Conservation (phyloP, 1,139 yeast genomes). For the Suhomyces atakaporum region DNA sequence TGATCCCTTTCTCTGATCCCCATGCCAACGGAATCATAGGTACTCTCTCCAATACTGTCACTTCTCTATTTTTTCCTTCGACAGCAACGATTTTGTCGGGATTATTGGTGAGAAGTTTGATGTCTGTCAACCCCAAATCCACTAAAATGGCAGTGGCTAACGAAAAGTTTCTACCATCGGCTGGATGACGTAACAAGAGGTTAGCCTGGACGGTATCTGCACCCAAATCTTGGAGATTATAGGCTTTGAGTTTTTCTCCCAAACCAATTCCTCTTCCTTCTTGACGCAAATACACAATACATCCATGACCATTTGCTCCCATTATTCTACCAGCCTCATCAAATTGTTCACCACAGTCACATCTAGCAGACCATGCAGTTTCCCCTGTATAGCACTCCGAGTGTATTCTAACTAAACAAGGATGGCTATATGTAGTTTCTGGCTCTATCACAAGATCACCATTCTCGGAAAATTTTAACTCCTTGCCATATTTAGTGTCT, state of each 20-base stretch:
- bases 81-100: constrained; percentile 96
- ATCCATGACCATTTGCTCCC: constrained; percentile 86
- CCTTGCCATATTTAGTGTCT: constrained; percentile 48
- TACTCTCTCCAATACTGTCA: constrained; percentile 78
- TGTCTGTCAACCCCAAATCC: constrained; percentile 74
- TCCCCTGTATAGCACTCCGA: constrained; percentile 99
- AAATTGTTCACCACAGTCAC: constrained; percentile 98
- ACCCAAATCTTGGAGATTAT: constrained; percentile 94
- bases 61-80: constrained; percentile 73
- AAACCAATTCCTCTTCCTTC: constrained; percentile 98
- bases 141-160: constrained; percentile 89
- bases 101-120: constrained; percentile 85
- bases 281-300: constrained; percentile 92
- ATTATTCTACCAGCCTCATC: constrained; percentile 95
- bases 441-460: constrained; percentile 54
- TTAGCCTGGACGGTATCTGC: constrained; percentile 99
- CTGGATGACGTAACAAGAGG: constrained; percentile 89
- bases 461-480: constrained; percentile 46
- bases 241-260: constrained; percentile 95
- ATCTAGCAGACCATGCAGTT: constrained; percentile 98
- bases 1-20: constrained; percentile 66
- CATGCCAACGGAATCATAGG: constrained; percentile 98
- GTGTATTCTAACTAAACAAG: constrained; percentile 71
- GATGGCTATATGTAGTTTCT: constrained; percentile 46
- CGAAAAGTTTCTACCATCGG: constrained; percentile 91